Conservation (phyloP, 2,329 filamentous ascomycete genomes). For the Cladosporium oxysporum region DNA sequence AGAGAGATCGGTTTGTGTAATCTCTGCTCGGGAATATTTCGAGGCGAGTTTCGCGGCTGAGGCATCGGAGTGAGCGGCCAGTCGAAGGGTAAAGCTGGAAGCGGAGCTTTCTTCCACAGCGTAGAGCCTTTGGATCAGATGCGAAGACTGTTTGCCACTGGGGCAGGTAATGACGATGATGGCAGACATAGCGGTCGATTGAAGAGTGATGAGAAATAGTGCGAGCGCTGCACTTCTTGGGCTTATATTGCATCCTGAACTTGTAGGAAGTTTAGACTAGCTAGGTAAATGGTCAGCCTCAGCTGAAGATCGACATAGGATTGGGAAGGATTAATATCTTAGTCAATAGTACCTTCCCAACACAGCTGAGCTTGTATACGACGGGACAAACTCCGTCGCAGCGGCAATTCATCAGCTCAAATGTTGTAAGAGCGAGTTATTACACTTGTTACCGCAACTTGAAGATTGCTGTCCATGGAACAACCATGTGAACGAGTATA, state of each 20-base stretch:
- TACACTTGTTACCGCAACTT: no score
- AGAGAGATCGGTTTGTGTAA: constrained; percentile 5
- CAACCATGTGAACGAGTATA: no score
- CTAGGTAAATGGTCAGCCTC: neutral
- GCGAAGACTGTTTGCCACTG: constrained; percentile 39
- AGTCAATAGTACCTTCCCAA: no score
- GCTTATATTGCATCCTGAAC: neutral
- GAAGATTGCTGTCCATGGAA: no score
- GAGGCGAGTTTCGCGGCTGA: neutral
- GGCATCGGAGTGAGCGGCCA: neutral
- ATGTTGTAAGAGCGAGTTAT: no score
- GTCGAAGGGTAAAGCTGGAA: neutral
- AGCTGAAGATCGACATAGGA: neutral
- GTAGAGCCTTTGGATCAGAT: constrained; percentile 40
- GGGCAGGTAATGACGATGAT: constrained; percentile 39
- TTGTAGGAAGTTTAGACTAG: neutral
- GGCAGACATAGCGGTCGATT: neutral
- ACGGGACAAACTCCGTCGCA: no score
- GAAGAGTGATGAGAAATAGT: neutral
- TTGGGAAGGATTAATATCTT: neutral
- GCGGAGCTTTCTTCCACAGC: constrained; percentile 37
- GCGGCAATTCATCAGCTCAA: no score
- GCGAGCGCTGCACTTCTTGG: neutral
- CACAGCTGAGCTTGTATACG: no score
- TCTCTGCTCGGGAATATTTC: neutral